These are phyloP conservation scores for Salvia hispanica DNA, from an alignment of 257 asterid species.

Conservation along the genomic window DNA sequence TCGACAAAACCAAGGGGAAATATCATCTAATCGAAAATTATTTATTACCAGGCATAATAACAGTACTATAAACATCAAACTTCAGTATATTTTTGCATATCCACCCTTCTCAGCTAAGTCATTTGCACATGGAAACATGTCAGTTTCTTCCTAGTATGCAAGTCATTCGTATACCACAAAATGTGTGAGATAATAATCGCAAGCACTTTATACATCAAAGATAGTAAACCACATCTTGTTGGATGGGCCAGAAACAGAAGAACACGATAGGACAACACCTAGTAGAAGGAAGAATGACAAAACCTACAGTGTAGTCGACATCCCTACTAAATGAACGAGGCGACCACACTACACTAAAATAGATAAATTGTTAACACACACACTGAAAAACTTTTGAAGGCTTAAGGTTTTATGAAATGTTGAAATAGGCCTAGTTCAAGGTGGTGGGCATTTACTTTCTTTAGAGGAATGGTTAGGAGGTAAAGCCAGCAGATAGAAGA, in stretches of 20 bases:
- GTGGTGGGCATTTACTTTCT: constrained; percentile 1
- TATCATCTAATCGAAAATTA: not conserved
- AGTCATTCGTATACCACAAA: not conserved
- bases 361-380: constrained; percentile 6
- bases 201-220: not conserved
- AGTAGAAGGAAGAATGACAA: constrained; percentile 15
- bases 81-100: not conserved
- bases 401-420: not conserved
- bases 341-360: not conserved
- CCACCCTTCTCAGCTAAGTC: not conserved
- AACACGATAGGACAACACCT: not conserved
- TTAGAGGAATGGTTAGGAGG: not conserved
- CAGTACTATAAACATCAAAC: not conserved
- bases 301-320: not conserved
- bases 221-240: not conserved
- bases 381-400: not conserved
- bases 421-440: not conserved
- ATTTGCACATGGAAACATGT: not conserved
- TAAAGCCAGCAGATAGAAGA: constrained; percentile 10
- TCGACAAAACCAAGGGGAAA: constrained; percentile 1
- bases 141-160: not conserved
- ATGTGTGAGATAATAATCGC: not conserved
- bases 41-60: not conserved
- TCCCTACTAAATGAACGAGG: not conserved
- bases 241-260: constrained; percentile 16